Conservation (phyloP, 768 basidiomycete genomes). For the Calocera cornea region DNA sequence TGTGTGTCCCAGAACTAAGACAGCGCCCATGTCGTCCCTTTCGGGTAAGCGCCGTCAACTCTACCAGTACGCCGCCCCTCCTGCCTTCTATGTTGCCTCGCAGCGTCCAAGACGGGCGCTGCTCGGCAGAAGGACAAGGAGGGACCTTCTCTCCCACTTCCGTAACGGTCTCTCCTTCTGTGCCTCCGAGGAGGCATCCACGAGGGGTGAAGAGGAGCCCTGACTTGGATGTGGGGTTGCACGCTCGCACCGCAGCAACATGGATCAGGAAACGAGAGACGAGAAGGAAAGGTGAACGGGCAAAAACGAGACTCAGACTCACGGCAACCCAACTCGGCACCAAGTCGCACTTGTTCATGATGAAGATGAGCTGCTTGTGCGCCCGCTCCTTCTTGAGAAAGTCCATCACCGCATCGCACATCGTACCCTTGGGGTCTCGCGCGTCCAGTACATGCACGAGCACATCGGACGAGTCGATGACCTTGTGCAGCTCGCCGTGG, state of each 20-base stretch:
- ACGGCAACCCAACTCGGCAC: slow-evolving; percentile 99
- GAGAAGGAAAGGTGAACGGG: slow-evolving; percentile 3
- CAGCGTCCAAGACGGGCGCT: slow-evolving; percentile 24
- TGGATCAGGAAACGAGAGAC: neutral
- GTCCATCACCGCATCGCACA: slow-evolving; percentile 87
- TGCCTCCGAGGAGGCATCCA: slow-evolving; percentile 8
- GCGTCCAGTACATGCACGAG: slow-evolving; percentile 92
- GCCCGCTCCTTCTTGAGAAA: slow-evolving; percentile 92
- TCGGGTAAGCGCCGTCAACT: slow-evolving; percentile 26
- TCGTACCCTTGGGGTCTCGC: slow-evolving; percentile 85
- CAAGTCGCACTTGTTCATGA: slow-evolving; percentile 96
- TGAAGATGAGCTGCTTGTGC: slow-evolving; percentile 91
- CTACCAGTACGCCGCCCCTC: slow-evolving; percentile 25
- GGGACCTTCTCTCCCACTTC: slow-evolving; percentile 32
- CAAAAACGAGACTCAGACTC: slow-evolving; percentile 25
- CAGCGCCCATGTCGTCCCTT: slow-evolving; percentile 12
- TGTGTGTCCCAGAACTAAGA: slow-evolving; percentile 37
- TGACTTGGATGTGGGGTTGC: slow-evolving; percentile 34
- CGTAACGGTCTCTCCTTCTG: slow-evolving; percentile 30
- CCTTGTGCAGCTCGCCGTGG: slow-evolving; percentile 97
- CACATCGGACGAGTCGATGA: slow-evolving; percentile 96
- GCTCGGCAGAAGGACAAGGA: slow-evolving; percentile 10
- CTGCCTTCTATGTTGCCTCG: slow-evolving; percentile 23
- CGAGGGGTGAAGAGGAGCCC: slow-evolving; percentile 19
- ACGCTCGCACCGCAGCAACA: neutral